Base-by-base conservation (phyloP, 129 eudicot genomes). In the Tagetes erecta region DNA sequence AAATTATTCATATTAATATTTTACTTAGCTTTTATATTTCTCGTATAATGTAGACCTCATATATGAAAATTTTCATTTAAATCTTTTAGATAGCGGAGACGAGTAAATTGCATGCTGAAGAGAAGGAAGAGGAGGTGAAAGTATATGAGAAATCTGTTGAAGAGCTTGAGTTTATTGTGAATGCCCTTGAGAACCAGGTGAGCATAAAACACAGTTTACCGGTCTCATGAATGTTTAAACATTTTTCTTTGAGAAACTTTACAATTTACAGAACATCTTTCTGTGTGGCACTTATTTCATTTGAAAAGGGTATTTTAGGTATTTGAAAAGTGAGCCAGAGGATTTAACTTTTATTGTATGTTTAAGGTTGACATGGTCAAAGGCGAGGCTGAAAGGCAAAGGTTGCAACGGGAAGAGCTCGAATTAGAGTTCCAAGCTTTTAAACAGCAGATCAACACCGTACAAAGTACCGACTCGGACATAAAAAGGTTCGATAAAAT, bases 81-180 rank as follows among this genome's bases (percentile, higher is more conserved):
- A 41, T 74, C 1, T 12, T 72, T 62, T 66, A 95, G 99, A 70
- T 87, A 44, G 94, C 96, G 56, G 97, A 85, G 59, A 73, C 80
- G 10, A 76, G 83, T 65, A 91, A 77, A 78, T 52, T 70, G 67
- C 82, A 82, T 68, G 91, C 89, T 46, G 88, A 91, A 74, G 97
- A 83, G 63, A 95, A 88, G 75, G 99, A 95, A 76, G 96, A 91
- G 79, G 99, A 91, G 86, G 96, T 95, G 73, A 88, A 84, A 70
- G 79, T 95, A 38, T 75, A 86, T 68, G 99, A 88, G 80, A 88
- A 76, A 69, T 95, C 99, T 36, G 85, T 95, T 13, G 94, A 91
- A 76, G 97, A 91, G 82, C 84, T 95, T 44, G 99, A 95, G 67
- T 82, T 85, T 73, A 95, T 92, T 3, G 86, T 95, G 64, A 85